Evolutionary conservation across 768 basidiomycete species (phyloP), one percentile per base, ranked within the genome.

Genomic region (Boletus reticulatus): DNA sequence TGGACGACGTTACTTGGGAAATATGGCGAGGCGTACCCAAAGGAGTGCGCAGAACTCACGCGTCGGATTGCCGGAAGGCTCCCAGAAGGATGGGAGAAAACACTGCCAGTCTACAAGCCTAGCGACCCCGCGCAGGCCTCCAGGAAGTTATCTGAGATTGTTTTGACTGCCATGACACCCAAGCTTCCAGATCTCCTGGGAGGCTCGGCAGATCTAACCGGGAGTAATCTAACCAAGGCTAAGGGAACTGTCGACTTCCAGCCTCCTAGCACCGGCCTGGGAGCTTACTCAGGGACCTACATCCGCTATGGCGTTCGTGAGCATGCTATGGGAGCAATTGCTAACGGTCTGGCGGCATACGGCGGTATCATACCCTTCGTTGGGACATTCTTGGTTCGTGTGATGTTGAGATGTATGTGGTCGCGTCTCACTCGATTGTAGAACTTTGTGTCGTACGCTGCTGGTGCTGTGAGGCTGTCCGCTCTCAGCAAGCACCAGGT

Each of bases 271-370:
- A 94, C 92, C 19, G 85, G 85, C 32, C 80, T 96, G 43, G 95
- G 95, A 55, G 80, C 71, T 56, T 96, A 94, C 73, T 75, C 84
- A 53, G 95, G 95, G 50, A 89, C 87, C 45, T 97, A 98, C 72
- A 84, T 98, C 71, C 89, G 94, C 52, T 98, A 89, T 76, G 95
- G 95, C 83, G 94, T 98, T 54, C 91, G 95, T 74, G 95, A 98
- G 73, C 95, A 98, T 73, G 95, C 80, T 62, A 98, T 97, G 94
- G 91, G 89, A 65, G 95, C 94, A 52, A 94, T 98, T 65, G 92
- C 87, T 62, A 97, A 97, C 72, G 94, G 94, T 70, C 72, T 95
- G 58, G 72, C 79, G 58, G 94, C 94, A 3, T 98, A 97, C 73
- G 94, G 94, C 57, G 92, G 84, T 64, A 85, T 95, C 67, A 83